Conservation (phyloP, 2,329 filamentous ascomycete species). For the Cladosporium sp. region DNA sequence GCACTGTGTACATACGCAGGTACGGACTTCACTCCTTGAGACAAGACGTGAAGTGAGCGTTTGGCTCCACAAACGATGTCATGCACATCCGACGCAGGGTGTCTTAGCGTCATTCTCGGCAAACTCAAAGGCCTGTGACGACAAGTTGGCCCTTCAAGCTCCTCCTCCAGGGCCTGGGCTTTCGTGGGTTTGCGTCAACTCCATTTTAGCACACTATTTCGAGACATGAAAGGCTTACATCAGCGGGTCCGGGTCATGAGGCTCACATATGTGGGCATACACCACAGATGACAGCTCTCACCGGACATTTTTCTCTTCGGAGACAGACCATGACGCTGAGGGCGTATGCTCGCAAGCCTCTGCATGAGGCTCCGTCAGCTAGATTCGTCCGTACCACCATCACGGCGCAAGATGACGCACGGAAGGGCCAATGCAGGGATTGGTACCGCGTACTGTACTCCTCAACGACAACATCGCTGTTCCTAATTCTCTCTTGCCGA, state of each 20-base stretch:
- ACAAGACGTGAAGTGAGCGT: slow-evolving; percentile 11
- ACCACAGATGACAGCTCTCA: neutral
- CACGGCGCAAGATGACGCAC: slow-evolving; percentile 12
- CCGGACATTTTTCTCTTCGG: neutral
- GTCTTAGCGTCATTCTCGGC: neutral
- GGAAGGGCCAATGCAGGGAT: neutral
- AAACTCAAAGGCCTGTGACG: neutral
- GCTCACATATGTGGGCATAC: neutral
- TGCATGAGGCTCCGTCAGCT: slow-evolving; percentile 10
- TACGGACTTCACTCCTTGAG: neutral
- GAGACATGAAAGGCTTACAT: neutral
- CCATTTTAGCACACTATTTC: too few species aligned
- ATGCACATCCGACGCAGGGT: slow-evolving; percentile 6
- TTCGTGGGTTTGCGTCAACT: neutral
- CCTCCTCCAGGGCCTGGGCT: neutral
- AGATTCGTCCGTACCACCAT: slow-evolving; percentile 3
- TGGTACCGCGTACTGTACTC: neutral
- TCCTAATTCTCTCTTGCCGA: neutral
- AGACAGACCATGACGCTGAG: neutral
- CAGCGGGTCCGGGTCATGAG: neutral
- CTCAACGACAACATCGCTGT: neutral
- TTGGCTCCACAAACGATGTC: slow-evolving; percentile 11
- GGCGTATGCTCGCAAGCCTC: neutral
- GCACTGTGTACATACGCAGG: neutral
- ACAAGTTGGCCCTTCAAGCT: neutral